These are phyloP conservation scores for Podospora pseudopauciseta DNA, from an alignment of 495 filamentous ascomycete genomes.

Conservation along the genomic window DNA sequence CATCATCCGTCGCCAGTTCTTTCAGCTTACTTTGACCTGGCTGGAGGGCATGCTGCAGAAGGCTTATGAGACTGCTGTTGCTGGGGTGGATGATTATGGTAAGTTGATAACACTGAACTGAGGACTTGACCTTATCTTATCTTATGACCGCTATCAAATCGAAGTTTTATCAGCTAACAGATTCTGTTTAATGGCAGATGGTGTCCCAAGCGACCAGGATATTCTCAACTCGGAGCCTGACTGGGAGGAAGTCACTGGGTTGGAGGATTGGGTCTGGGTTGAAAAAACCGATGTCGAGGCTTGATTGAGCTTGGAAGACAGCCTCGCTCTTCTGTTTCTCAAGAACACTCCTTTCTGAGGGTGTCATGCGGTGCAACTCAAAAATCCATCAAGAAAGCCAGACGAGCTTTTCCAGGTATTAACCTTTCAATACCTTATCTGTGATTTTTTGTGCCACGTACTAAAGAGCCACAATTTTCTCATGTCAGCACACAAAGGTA, in stretches of 20 bases:
- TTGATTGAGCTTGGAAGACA: no score
- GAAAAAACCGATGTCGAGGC: neutral
- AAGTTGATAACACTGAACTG: neutral
- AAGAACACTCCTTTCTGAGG: no score
- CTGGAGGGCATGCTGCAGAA: neutral
- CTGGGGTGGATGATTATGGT: neutral
- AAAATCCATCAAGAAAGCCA: no score
- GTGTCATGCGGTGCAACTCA: no score
- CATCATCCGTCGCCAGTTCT: neutral
- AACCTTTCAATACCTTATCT: no score
- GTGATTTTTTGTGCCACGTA: no score
- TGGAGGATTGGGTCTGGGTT: neutral
- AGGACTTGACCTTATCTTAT: no score
- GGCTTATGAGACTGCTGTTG: neutral
- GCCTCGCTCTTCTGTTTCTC: no score
- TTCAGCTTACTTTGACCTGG: neutral
- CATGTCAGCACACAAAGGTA: no score
- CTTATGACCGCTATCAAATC: no score
- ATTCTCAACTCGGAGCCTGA: neutral
- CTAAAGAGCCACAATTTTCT: no score
- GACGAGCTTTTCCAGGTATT: no score
- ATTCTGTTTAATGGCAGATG: neutral
- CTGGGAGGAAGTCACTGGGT: neutral
- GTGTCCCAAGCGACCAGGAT: neutral
- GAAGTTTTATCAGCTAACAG: neutral